Evolutionary conservation across 306 rosid genomes (phyloP).

Genomic region (Inga leiocalycina): DNA sequence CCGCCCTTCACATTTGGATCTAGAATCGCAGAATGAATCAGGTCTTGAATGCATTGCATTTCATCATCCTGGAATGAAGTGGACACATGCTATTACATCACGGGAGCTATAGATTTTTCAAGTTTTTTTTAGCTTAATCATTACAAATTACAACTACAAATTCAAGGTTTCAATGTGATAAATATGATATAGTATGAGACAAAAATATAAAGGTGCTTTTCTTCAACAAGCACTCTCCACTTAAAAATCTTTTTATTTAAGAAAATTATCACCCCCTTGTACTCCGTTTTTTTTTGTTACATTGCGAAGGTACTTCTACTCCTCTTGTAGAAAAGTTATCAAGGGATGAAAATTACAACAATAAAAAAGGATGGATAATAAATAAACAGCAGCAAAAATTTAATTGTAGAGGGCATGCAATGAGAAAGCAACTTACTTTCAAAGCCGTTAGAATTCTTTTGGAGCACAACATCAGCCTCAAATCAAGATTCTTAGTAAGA

Average conservation of each 20-base stretch:
- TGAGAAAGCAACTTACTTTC: conserved; percentile 39
- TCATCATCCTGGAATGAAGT: conserved; percentile 55
- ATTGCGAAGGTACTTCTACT: background rate
- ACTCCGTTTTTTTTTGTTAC: background rate
- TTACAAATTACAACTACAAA: background rate
- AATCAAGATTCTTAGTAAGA: conserved; percentile 47
- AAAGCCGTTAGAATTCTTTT: conserved; percentile 33
- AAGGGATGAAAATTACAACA: background rate
- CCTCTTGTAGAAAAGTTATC: background rate
- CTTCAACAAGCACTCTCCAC: background rate
- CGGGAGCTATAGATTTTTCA: background rate
- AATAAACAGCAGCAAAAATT: background rate
- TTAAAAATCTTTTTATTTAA: background rate
- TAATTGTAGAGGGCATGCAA: background rate
- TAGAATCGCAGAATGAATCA: conserved; percentile 50
- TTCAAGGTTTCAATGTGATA: background rate
- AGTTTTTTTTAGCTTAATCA: background rate
- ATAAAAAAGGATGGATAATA: background rate
- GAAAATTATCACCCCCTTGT: background rate
- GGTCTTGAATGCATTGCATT: conserved; percentile 41
- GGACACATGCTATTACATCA: background rate
- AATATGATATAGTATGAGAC: background rate
- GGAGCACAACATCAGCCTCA: conserved; percentile 52
- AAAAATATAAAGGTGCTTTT: background rate
- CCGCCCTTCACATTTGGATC: conserved; percentile 65